Percentiles rank a stretch among this genome's conserved stretches.
Evolutionary conservation across 2,329 filamentous ascomycete genomes (phyloP).

Genomic region (Penicillium vulpinum): DNA sequence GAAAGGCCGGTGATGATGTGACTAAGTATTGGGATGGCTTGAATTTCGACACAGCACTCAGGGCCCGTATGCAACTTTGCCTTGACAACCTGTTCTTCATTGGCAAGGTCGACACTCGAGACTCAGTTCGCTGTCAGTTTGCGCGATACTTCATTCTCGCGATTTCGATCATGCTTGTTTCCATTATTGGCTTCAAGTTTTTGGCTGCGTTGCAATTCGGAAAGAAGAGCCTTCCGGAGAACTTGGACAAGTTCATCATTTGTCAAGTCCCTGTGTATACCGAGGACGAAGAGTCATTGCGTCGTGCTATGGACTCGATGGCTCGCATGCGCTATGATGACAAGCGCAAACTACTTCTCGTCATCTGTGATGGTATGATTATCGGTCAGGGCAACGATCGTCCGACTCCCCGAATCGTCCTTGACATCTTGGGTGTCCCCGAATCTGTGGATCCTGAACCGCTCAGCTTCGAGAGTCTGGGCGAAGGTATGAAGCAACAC

Average conservation of each 20-base stretch:
- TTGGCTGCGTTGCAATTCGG: conserved; percentile 93
- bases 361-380: conserved; percentile 97
- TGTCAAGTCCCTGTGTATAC: conserved; percentile 97
- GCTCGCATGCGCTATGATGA: conserved; percentile 94
- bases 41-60: conserved; percentile 56
- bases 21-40: conserved; percentile 79
- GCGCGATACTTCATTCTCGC: conserved; percentile 85
- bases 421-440: conserved; percentile 94
- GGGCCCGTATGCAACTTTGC: conserved; percentile 73
- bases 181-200: conserved; percentile 93
- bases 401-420: conserved; percentile 93
- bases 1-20: conserved; percentile 74
- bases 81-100: conserved; percentile 95
- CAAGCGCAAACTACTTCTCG: conserved; percentile 93
- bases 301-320: conserved; percentile 93
- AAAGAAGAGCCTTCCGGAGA: conserved; percentile 86
- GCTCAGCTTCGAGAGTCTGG: conserved; percentile 92
- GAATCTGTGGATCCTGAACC: conserved; percentile 93
- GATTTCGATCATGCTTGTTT: conserved; percentile 75
- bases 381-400: conserved; percentile 94
- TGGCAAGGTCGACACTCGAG: conserved; percentile 86
- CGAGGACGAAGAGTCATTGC: conserved; percentile 95
- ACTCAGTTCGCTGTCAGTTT: conserved; percentile 80
- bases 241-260: conserved; percentile 97
- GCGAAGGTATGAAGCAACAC: conserved; percentile 94